These are phyloP conservation scores for Ormosia emarginata DNA, from an alignment of 306 rosid genomes.

Conservation along the genomic window DNA sequence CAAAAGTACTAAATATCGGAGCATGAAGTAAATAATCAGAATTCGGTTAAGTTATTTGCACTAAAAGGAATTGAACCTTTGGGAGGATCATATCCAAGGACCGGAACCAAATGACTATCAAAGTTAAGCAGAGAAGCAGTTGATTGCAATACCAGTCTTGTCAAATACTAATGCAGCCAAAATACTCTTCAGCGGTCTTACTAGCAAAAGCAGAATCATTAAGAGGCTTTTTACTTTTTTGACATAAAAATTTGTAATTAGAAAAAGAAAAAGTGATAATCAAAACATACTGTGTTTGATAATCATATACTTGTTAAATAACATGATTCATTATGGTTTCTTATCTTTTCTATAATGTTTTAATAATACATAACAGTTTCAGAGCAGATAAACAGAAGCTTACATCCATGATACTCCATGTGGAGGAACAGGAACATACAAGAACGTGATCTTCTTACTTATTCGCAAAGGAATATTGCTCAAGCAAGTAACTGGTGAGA, in stretches of 20 bases:
- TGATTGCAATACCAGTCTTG: too few relatives aligned
- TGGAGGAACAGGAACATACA: conserved; percentile 25
- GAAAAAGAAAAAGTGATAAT: too few relatives aligned
- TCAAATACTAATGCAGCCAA: too few relatives aligned
- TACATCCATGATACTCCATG: background rate
- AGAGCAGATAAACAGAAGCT: background rate
- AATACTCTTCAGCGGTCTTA: background rate
- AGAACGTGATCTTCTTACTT: background rate
- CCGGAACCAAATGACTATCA: too few relatives aligned
- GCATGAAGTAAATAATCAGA: too few relatives aligned
- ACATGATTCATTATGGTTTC: background rate
- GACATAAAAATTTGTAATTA: background rate
- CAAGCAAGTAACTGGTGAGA: conserved; percentile 45
- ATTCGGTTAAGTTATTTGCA: too few relatives aligned
- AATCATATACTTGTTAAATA: background rate
- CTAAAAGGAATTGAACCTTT: too few relatives aligned
- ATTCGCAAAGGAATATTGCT: conserved; percentile 13
- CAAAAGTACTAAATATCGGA: background rate
- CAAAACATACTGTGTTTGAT: background rate
- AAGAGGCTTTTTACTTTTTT: background rate
- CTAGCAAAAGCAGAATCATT: background rate
- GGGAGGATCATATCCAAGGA: too few relatives aligned
- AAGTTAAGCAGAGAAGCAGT: too few relatives aligned
- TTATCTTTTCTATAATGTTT: background rate
- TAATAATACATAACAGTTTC: background rate